phyloP scores from a whole-genome alignment of 495 filamentous ascomycete species.

The Peziza echinospora region DNA sequence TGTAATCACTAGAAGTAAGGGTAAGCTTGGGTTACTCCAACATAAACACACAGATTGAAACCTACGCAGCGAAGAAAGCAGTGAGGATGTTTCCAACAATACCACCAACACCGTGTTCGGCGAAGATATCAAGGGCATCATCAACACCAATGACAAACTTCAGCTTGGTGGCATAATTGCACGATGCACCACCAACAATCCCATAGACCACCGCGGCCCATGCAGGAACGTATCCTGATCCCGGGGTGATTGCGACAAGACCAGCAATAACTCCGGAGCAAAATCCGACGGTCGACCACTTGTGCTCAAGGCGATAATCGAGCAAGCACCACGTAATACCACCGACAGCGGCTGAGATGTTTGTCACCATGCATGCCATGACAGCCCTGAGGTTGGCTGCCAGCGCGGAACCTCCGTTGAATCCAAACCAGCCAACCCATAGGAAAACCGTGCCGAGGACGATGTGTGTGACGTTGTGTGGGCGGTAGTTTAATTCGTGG shows the following conservation, averaged over 20 bases:
- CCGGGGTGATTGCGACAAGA: slow-evolving; percentile 82
- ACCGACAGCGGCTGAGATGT: slow-evolving; percentile 59
- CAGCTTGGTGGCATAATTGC: slow-evolving; percentile 92
- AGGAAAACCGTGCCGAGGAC: slow-evolving; percentile 95
- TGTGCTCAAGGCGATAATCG: slow-evolving; percentile 80
- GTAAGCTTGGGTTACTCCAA: slow-evolving; percentile 1
- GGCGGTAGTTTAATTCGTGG: slow-evolving; percentile 84
- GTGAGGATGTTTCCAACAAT: slow-evolving; percentile 78
- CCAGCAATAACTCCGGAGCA: slow-evolving; percentile 87
- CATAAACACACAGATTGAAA: slow-evolving; percentile 2
- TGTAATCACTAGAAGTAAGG: slow-evolving; percentile 39
- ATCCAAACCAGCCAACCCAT: slow-evolving; percentile 98
- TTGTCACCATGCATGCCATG: slow-evolving; percentile 53
- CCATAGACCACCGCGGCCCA: slow-evolving; percentile 89
- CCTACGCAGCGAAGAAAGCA: slow-evolving; percentile 74
- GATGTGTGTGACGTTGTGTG: slow-evolving; percentile 93
- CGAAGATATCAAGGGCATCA: slow-evolving; percentile 85
- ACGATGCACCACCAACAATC: slow-evolving; percentile 56
- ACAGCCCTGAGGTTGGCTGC: slow-evolving; percentile 71
- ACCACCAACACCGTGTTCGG: slow-evolving; percentile 74
- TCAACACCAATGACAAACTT: slow-evolving; percentile 77
- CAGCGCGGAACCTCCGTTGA: slow-evolving; percentile 88
- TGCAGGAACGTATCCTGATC: slow-evolving; percentile 47
- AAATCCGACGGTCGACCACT: slow-evolving; percentile 95
- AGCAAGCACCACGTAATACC: slow-evolving; percentile 91